Evolutionary conservation across 441 rosid species (phyloP).

Genomic region (Erodium chrysanthum): DNA sequence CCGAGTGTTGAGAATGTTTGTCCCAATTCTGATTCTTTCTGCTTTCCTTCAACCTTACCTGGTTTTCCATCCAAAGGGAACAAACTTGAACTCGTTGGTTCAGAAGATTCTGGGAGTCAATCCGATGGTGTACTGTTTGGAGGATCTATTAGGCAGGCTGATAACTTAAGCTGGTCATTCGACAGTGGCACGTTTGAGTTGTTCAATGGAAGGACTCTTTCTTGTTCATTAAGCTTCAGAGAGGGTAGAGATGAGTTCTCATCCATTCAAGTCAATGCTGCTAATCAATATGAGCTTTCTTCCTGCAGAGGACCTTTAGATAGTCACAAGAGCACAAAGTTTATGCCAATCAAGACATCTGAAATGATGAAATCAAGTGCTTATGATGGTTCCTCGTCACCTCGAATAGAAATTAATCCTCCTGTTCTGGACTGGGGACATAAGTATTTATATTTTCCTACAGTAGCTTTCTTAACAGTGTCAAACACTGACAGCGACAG

Average conservation of each 20-base stretch:
- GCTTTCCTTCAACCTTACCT: conserved; percentile 61
- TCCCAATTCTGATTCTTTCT: conserved; percentile 40
- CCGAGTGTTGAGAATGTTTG: conserved; percentile 33
- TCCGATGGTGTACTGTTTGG: conserved; percentile 24
- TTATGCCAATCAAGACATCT: conserved; percentile 23
- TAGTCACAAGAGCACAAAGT: conserved; percentile 23
- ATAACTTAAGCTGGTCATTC: conserved; percentile 39
- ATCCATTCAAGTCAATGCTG: conserved; percentile 22
- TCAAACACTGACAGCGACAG: conserved; percentile 49
- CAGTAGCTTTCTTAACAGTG: conserved; percentile 48
- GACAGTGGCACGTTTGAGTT: conserved; percentile 37
- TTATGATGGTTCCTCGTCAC: conserved; percentile 25
- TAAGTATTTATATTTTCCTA: conserved; percentile 39
- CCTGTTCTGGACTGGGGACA: conserved; percentile 55
- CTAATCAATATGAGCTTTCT: conserved; percentile 31
- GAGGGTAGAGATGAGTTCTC: conserved; percentile 28
- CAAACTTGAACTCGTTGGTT: conserved; percentile 19
- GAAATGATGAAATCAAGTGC: conserved; percentile 30
- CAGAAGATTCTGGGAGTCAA: conserved; percentile 30
- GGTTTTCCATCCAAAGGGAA: conserved; percentile 30
- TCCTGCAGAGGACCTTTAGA: conserved; percentile 32
- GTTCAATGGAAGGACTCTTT: conserved; percentile 39
- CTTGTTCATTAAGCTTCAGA: conserved; percentile 43
- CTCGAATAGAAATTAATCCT: conserved; percentile 41
- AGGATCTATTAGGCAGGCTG: conserved; percentile 24